These are phyloP conservation scores for Amaranthus tricolor DNA, from an alignment of 179 eudicot species.

Conservation along the genomic window DNA sequence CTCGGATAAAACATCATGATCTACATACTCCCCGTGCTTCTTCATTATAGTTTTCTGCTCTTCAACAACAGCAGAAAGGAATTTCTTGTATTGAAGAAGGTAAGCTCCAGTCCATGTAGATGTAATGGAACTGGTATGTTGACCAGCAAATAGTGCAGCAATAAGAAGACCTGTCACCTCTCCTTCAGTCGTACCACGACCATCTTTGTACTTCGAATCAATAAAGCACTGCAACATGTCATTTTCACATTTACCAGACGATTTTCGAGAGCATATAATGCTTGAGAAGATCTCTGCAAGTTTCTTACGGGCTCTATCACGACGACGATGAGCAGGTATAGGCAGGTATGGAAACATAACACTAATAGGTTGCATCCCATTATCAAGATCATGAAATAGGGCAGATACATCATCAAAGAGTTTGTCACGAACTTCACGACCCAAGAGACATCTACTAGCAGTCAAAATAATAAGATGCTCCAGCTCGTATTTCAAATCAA, in stretches of 20 bases:
- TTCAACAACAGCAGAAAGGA: conserved; percentile 49
- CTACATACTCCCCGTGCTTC: conserved; percentile 63
- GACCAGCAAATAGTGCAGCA: conserved; percentile 91
- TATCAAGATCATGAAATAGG: conserved; percentile 85
- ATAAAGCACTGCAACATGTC: conserved; percentile 90
- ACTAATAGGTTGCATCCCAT: conserved; percentile 86
- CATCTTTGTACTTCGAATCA: conserved; percentile 88
- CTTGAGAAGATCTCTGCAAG: conserved; percentile 57
- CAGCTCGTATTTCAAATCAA: conserved; percentile 77
- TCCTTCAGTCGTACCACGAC: conserved; percentile 66
- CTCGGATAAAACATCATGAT: conserved; percentile 75
- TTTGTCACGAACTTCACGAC: conserved; percentile 85
- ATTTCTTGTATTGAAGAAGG: conserved; percentile 54
- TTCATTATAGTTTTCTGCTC: conserved; percentile 53
- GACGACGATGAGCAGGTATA: conserved; percentile 78
- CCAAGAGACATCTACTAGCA: conserved; percentile 86
- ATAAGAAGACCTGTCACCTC: conserved; percentile 90
- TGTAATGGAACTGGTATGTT: conserved; percentile 91
- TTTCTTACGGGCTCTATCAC: conserved; percentile 80
- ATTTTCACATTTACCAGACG: conserved; percentile 55
- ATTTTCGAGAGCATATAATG: conserved; percentile 65
- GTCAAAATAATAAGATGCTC: conserved; percentile 89
- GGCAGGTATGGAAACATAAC: conserved; percentile 92
- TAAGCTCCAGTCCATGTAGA: conserved; percentile 94
- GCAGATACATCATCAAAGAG: conserved; percentile 90